phyloP scores from a whole-genome alignment of 305 asterid genomes.

The Salvia sclarea region DNA sequence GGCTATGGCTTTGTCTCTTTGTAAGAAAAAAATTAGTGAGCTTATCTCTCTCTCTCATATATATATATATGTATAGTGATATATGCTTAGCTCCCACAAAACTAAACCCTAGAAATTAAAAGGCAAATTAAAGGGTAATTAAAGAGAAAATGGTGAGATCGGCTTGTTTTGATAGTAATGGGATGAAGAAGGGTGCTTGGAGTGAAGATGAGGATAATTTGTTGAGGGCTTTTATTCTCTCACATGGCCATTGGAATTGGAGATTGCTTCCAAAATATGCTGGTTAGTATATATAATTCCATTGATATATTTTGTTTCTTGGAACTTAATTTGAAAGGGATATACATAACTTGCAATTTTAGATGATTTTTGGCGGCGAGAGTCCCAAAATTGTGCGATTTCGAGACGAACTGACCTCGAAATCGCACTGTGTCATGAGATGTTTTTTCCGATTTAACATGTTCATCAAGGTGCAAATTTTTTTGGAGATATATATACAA shows the following conservation, averaged over 20 bases:
- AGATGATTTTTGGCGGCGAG: background rate
- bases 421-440: too few species aligned
- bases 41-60: background rate
- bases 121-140: background rate
- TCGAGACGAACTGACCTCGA: too few species aligned
- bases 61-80: background rate
- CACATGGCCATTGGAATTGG: conserved; percentile 21
- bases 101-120: background rate
- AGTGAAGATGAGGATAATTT: conserved; percentile 15
- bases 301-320: too few species aligned
- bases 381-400: background rate
- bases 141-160: conserved; percentile 7
- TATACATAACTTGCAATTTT: too few species aligned
- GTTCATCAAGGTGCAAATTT: too few species aligned
- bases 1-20: background rate
- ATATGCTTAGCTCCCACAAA: too few species aligned
- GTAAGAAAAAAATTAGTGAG: background rate
- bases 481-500: too few species aligned
- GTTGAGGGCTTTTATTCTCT: conserved; percentile 17
- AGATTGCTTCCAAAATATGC: conserved; percentile 18
- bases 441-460: too few species aligned
- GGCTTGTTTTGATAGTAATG: conserved; percentile 1
- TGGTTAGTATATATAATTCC: background rate
- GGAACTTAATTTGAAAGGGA: too few species aligned
- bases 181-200: conserved; percentile 28